Percentiles rank a stretch among this genome's conserved stretches.
Conservation (phyloP, 1,139 yeast genomes). For the Kodamaea derodonti region DNA sequence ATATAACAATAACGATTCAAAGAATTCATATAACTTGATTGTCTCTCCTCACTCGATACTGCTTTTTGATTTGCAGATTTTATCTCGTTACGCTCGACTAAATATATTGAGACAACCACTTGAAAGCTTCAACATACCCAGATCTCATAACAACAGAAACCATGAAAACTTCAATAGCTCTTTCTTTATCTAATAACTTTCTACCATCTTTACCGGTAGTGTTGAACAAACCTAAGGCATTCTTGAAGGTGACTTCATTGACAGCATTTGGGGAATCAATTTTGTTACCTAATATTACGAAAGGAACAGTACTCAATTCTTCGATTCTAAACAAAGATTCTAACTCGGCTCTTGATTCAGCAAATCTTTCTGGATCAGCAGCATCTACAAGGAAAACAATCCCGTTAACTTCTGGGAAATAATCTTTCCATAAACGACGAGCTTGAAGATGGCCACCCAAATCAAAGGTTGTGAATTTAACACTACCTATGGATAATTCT, state of each 20-base stretch:
- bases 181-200: constrained; percentile 66
- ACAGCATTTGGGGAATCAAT: constrained; percentile 94
- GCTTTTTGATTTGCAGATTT: too few species aligned
- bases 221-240: constrained; percentile 77
- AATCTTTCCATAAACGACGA: constrained; percentile 98
- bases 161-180: constrained; percentile 97
- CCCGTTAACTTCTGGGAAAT: constrained; percentile 98
- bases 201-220: constrained; percentile 81
- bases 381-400: constrained; percentile 96
- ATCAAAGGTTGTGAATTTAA: constrained; percentile 95
- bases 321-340: constrained; percentile 90
- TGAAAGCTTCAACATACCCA: constrained; percentile 94
- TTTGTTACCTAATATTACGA: constrained; percentile 91
- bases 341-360: constrained; percentile 91
- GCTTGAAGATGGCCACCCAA: constrained; percentile 99
- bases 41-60: too few species aligned
- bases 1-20: too few species aligned
- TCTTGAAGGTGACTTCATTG: constrained; percentile 89
- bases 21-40: too few species aligned
- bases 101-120: constrained; percentile 93
- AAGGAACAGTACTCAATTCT: constrained; percentile 86
- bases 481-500: constrained; percentile 94
- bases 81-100: too few species aligned
- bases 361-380: constrained; percentile 93
- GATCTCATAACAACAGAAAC: constrained; percentile 96